Percentiles rank a stretch among this genome's conserved stretches.
Conservation (phyloP, 257 asterid species). For the Scutellaria baicalensis region DNA sequence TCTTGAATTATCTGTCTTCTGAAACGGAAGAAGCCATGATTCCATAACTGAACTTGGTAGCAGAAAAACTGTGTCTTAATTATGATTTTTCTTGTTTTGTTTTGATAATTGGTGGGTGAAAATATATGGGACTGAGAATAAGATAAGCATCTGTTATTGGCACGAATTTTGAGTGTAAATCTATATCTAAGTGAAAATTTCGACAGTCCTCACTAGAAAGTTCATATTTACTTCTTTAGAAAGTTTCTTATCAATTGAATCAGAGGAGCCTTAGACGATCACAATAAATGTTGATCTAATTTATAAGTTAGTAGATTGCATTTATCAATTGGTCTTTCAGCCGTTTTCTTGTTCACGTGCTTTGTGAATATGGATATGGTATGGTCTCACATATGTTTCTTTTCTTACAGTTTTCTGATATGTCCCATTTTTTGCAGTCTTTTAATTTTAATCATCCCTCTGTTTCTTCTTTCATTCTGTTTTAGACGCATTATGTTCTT, state of each 20-base stretch:
- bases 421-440: neutral
- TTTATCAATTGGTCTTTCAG: no score
- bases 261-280: no score
- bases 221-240: no score
- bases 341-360: neutral
- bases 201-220: no score
- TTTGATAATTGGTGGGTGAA: neutral
- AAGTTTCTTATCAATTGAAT: no score
- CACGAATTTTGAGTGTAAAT: neutral
- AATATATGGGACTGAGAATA: neutral
- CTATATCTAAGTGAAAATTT: no score
- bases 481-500: constrained; percentile 83
- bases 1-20: constrained; percentile 1
- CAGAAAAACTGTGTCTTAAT: neutral
- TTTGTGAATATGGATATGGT: neutral
- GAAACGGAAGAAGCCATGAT: neutral
- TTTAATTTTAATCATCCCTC: neutral
- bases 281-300: no score
- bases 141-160: neutral
- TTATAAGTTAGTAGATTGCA: no score
- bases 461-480: neutral
- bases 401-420: neutral
- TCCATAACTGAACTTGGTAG: neutral
- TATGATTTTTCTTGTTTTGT: neutral
- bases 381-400: neutral